These are phyloP conservation scores for Casuarina cunninghamiana DNA, from an alignment of 306 rosid species.

Conservation along the genomic window DNA sequence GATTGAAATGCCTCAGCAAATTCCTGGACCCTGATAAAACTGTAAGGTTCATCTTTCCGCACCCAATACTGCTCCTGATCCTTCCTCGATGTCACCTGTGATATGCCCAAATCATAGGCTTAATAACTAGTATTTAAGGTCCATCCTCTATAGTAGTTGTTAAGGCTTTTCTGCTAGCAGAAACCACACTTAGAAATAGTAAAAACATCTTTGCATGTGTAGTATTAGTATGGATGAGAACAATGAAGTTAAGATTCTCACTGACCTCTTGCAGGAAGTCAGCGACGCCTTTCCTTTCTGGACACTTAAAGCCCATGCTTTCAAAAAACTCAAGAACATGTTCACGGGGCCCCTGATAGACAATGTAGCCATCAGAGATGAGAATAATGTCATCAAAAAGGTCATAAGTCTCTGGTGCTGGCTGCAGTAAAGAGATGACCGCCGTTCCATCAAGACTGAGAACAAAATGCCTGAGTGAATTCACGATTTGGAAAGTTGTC, in stretches of 20 bases:
- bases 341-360: slow-evolving; percentile 87
- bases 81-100: slow-evolving; percentile 82
- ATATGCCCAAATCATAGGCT: too few species aligned
- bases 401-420: slow-evolving; percentile 91
- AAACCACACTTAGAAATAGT: too few species aligned
- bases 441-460: slow-evolving; percentile 86
- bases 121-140: too few species aligned
- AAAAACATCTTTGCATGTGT: too few species aligned
- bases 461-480: slow-evolving; percentile 68
- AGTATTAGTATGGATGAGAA: too few species aligned
- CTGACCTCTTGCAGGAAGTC: slow-evolving; percentile 83
- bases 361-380: slow-evolving; percentile 85
- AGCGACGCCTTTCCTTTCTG: slow-evolving; percentile 89
- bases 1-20: slow-evolving; percentile 76
- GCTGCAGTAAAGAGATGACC: slow-evolving; percentile 80
- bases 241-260: too few species aligned
- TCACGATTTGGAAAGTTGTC: slow-evolving; percentile 79
- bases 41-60: slow-evolving; percentile 58
- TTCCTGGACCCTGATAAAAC: slow-evolving; percentile 58
- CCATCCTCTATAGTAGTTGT: too few species aligned
- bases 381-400: slow-evolving; percentile 81
- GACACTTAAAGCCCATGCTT: slow-evolving; percentile 83
- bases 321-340: slow-evolving; percentile 74
- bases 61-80: slow-evolving; percentile 92
- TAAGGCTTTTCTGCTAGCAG: too few species aligned